These are phyloP conservation scores for Posidonia australis DNA, from an alignment of 106 monocot genomes.

Conservation along the genomic window DNA sequence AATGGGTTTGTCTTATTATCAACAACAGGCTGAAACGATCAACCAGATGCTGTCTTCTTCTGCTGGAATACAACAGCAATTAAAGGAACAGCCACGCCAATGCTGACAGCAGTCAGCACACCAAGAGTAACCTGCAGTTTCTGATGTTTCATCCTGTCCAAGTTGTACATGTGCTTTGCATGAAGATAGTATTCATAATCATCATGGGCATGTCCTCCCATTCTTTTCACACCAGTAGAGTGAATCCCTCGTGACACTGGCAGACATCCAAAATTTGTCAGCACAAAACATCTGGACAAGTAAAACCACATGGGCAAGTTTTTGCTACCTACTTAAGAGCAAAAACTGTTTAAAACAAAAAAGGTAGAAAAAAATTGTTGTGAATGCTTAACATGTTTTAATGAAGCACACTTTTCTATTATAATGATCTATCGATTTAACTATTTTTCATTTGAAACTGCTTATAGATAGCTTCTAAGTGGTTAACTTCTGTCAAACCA, in stretches of 20 bases:
- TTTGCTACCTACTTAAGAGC: no score
- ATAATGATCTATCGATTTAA: no score
- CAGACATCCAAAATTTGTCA: neutral
- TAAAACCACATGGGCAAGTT: no score
- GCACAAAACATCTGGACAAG: neutral
- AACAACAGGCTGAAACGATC: slow-evolving; percentile 9
- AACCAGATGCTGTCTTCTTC: slow-evolving; percentile 76
- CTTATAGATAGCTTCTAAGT: no score
- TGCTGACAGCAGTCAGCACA: slow-evolving; percentile 60
- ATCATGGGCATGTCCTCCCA: slow-evolving; percentile 69
- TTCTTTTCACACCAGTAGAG: slow-evolving; percentile 60
- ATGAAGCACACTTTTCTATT: no score
- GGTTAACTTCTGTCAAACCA: no score
- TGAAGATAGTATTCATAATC: slow-evolving; percentile 64
- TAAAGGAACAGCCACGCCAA: slow-evolving; percentile 74
- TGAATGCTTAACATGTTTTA: no score
- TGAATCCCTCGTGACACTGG: slow-evolving; percentile 57
- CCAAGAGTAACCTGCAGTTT: slow-evolving; percentile 46
- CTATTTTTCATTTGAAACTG: no score
- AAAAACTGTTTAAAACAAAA: no score
- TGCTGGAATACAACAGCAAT: slow-evolving; percentile 89
- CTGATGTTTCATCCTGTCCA: slow-evolving; percentile 83
- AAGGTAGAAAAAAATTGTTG: no score
- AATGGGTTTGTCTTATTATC: neutral
- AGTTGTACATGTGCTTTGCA: slow-evolving; percentile 96